Conservation (phyloP, 73 alveolate genomes). For the Uronychia binucleata region DNA sequence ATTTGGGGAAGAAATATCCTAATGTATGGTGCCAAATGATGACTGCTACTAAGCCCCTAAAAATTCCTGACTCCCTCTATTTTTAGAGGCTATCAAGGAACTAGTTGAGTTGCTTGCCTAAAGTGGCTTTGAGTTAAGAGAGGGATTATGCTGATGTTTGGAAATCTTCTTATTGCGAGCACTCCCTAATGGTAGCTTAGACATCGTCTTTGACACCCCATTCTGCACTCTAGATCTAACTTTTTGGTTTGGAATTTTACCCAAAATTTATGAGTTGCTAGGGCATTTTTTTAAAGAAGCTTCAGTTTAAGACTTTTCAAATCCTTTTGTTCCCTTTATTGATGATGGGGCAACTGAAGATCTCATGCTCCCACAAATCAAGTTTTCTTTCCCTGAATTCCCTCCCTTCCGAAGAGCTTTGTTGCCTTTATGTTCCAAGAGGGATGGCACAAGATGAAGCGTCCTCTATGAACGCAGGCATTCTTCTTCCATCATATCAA, state of each 20-base stretch:
- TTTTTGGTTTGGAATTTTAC: not conserved
- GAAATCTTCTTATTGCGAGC: not conserved
- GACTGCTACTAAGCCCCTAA: no score
- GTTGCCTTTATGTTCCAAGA: not conserved
- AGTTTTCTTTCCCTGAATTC: not conserved
- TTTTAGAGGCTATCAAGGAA: not conserved
- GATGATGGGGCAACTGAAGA: not conserved
- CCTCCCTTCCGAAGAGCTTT: not conserved
- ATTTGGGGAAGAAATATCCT: no score
- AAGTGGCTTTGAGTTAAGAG: not conserved
- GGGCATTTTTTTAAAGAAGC: not conserved
- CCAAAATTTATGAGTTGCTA: not conserved
- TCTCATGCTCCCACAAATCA: not conserved
- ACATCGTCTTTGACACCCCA: not conserved
- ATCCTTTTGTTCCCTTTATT: not conserved
- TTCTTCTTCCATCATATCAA: not conserved
- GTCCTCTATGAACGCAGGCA: not conserved
- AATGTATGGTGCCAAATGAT: not conserved
- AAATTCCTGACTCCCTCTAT: not conserved
- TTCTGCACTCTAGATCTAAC: not conserved
- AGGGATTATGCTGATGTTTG: not conserved
- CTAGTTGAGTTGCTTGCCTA: not conserved
- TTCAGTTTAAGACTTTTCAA: not conserved
- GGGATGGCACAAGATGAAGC: not conserved
- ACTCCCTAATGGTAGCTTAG: not conserved